These are phyloP conservation scores for Entophlyctis helioformis DNA, from an alignment of 192 early-diverging fungal genomes.

Conservation along the genomic window DNA sequence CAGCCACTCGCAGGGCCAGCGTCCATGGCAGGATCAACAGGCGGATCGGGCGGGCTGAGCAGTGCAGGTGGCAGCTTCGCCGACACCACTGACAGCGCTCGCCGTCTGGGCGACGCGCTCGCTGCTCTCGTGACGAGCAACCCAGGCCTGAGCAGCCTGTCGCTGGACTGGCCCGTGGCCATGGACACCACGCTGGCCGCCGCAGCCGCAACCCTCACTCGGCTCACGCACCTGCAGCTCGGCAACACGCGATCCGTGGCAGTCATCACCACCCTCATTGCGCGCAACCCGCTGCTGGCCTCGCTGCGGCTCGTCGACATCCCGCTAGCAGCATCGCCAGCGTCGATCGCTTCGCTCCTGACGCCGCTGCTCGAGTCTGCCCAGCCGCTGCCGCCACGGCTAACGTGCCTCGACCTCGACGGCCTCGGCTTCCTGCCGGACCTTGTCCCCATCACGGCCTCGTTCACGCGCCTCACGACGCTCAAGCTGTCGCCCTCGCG, in stretches of 20 bases:
- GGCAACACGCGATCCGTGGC: not conserved
- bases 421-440: conserved; percentile 4
- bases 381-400: no score
- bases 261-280: not conserved
- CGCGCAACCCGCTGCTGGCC: not conserved
- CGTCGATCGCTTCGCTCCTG: not conserved
- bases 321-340: no score
- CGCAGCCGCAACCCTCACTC: not conserved
- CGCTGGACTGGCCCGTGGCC: conserved; percentile 4
- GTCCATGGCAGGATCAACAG: no score
- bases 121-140: not conserved
- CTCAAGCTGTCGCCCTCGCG: conserved; percentile 2
- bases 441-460: not conserved
- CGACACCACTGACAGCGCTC: not conserved
- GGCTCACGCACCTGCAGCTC: not conserved
- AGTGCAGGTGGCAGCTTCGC: not conserved
- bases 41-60: not conserved
- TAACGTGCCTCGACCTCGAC: conserved; percentile 2
- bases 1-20: no score
- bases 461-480: not conserved
- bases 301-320: conserved; percentile 1
- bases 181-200: not conserved
- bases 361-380: not conserved
- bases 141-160: conserved; percentile 2
- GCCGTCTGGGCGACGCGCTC: conserved; percentile 1